Evolutionary conservation across 2,329 filamentous ascomycete genomes (phyloP), one percentile per base, ranked within the genome.

Genomic region (Fusarium newnesense): DNA sequence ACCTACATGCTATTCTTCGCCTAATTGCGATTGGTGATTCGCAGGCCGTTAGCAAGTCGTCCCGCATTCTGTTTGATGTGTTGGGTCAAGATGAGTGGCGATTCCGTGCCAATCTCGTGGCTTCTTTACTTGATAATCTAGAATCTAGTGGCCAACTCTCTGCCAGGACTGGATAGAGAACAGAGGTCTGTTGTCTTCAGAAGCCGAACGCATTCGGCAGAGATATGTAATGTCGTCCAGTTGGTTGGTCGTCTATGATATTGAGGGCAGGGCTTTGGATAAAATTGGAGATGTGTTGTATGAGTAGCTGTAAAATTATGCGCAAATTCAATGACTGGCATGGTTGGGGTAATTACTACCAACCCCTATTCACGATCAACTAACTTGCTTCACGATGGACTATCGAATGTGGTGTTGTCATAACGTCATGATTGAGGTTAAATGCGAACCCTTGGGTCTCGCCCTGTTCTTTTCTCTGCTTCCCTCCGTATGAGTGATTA

Each of bases 31-130:
- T 81, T 7, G 81, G 81, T 5, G 76, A 75, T 28, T 67, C 75
- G 19, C 71, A 79, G 12, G 78, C 79, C 19, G 74, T 75, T 72
- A 79, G 50, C 75, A 80, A 74, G 75, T 74, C 75, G 73, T 79
- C 65, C 49, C 78, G 34, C 60, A 72, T 78, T 15, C 74, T 84
- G 62, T 77, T 84, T 37, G 68, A 69, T 24, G 69, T 83, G n/a
- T 65, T 84, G 2, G 82, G 82, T 9, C 76, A 77, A 40, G 75
- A 82, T 4, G 83, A 84, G 67, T 82, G 81, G 81, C 67, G 56
- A 12, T 46, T 67, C 49, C 78, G 82, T 8, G 69, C 80, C 7
- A 59, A 56, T 11, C 54, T 75, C 28, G 76, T 82, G 6, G 71
- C 67, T 13, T 59, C 40, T 6, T 40, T 80, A 32, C 46, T 78